Evolutionary conservation across 169 alveolate genomes (phyloP).

Genomic region (Plasmodium reichenowi): DNA sequence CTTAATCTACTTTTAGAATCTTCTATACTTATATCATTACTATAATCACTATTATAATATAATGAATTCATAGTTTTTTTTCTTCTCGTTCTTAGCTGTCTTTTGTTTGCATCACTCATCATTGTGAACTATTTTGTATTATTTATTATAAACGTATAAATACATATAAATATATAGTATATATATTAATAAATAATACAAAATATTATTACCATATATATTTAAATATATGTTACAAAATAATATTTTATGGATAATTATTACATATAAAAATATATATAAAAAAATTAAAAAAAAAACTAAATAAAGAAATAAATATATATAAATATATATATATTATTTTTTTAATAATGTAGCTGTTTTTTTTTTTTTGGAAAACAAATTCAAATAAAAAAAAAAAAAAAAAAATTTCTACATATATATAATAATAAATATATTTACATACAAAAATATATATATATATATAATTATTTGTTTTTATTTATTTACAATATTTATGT

Average conservation of each 20-base stretch:
- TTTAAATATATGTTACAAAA: constrained; percentile 2
- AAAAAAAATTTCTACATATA: no score
- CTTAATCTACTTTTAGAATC: constrained; percentile 39
- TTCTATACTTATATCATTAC: constrained; percentile 67
- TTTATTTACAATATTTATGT: no score
- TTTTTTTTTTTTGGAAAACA: no score
- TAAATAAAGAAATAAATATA: not conserved
- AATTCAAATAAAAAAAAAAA: no score
- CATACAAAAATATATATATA: no score
- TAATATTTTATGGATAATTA: not conserved
- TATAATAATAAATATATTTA: no score
- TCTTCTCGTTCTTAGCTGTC: constrained; percentile 69
- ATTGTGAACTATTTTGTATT: constrained; percentile 1
- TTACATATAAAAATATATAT: constrained; percentile 1
- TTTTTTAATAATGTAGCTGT: no score
- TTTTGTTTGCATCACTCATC: constrained; percentile 69
- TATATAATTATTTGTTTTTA: no score
- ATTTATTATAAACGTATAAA: constrained; percentile 3
- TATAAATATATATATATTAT: not conserved
- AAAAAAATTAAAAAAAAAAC: not conserved
- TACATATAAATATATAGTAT: constrained; percentile 4
- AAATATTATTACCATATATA: not conserved
- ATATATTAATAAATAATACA: constrained; percentile 10
- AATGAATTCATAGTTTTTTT: constrained; percentile 72
- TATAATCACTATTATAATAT: constrained; percentile 71